phyloP scores from a whole-genome alignment of 1,284 basidiomycete species.

The Leccinum solheimii region DNA sequence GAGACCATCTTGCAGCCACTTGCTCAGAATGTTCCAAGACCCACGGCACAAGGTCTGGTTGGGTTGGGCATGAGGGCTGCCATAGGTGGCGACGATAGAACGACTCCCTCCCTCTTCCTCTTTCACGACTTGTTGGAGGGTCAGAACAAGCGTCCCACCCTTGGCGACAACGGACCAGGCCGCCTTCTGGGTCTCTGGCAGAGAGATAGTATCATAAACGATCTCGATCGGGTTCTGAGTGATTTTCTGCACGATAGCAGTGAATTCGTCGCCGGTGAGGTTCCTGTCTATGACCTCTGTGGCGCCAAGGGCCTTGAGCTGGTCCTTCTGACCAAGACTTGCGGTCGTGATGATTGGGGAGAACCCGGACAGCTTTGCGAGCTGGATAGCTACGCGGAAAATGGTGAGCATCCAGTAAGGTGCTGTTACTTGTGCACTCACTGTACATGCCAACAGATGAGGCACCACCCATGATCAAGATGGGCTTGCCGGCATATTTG shows the following conservation, averaged over 20 bases:
- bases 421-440: slow-evolving; percentile 15
- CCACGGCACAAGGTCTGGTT: slow-evolving; percentile 28
- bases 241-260: slow-evolving; percentile 31
- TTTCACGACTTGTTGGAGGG: slow-evolving; percentile 23
- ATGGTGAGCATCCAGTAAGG: not conserved
- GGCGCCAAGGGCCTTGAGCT: slow-evolving; percentile 53
- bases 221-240: slow-evolving; percentile 35
- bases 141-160: slow-evolving; percentile 30
- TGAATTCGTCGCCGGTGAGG: slow-evolving; percentile 29
- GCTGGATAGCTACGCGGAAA: slow-evolving; percentile 43
- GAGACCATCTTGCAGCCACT: slow-evolving; percentile 36
- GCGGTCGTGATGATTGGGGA: slow-evolving; percentile 55
- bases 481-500: slow-evolving; percentile 39
- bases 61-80: slow-evolving; percentile 21
- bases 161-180: slow-evolving; percentile 30
- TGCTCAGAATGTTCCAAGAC: slow-evolving; percentile 32
- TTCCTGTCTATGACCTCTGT: slow-evolving; percentile 52
- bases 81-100: slow-evolving; percentile 30
- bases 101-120: slow-evolving; percentile 27
- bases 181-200: slow-evolving; percentile 31
- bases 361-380: slow-evolving; percentile 55
- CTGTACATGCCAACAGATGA: slow-evolving; percentile 46
- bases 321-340: slow-evolving; percentile 42
- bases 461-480: slow-evolving; percentile 47
- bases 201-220: slow-evolving; percentile 43